Evolutionary conservation across 768 basidiomycete species (phyloP).

Genomic region (Leccinellum luteum): DNA sequence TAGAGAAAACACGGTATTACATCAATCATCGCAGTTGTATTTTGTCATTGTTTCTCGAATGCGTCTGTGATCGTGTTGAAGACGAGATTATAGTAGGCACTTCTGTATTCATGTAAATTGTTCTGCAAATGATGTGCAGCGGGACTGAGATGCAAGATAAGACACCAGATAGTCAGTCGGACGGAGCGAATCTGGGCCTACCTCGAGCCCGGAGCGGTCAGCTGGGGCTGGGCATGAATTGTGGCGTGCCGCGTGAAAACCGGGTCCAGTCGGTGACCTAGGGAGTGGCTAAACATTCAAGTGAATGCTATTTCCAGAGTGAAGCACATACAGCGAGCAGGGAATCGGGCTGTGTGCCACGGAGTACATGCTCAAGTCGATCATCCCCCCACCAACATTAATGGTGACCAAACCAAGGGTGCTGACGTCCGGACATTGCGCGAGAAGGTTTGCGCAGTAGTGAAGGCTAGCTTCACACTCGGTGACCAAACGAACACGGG

Average conservation of each 20-base stretch:
- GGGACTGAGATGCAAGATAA: neutral
- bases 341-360: neutral
- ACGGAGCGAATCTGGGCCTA: neutral
- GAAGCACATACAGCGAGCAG: neutral
- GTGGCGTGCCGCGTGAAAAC: neutral
- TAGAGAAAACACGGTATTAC: neutral
- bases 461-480: neutral
- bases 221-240: too few relatives aligned
- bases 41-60: neutral
- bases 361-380: neutral
- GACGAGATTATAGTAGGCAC: too few relatives aligned
- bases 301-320: too few relatives aligned
- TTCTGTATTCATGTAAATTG: too few relatives aligned
- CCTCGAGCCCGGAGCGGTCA: neutral
- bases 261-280: neutral
- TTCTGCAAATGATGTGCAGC: too few relatives aligned
- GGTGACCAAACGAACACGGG: neutral
- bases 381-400: neutral
- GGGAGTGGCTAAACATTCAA: neutral
- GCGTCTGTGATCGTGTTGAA: neutral
- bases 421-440: too few relatives aligned
- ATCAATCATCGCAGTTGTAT: neutral
- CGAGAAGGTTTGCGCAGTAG: neutral
- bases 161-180: neutral
- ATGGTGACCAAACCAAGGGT: neutral